Evolutionary conservation across 2,329 filamentous ascomycete species (phyloP), one percentile per base, ranked within the genome.

Genomic region (Thelonectria rubi): DNA sequence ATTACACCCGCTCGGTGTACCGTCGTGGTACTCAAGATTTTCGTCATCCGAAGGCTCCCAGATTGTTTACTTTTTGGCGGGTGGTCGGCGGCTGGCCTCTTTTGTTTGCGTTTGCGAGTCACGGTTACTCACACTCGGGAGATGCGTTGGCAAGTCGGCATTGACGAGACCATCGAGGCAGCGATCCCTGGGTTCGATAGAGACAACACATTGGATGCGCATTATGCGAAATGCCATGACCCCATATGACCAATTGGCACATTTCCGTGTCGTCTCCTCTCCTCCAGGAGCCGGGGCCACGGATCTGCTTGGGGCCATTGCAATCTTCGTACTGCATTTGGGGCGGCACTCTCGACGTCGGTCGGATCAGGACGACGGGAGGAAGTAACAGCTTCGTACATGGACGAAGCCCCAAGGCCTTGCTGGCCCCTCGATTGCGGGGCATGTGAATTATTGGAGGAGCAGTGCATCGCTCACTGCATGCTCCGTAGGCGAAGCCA

Each of bases 171-270:
- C 18, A 46, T 50, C 53, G 48, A 18, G 18, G 54, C 20, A 53
- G 48, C 32, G 50, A 54, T 39, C 49, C 58, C 26, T 30, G 26
- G 26, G 26, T 30, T 30, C 26, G 26, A 30, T 30, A 30, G 26
- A 8, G 26, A 30, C 26, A 30, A 30, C 26, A 30, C 26, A 30
- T 55, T 60, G 57, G 24, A 54, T 59, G 58, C 50, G 51, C 58
- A 59, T 42, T 57, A 65, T 56, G 61, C 60, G 51, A 32, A 66
- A 62, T 61, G 37, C 58, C 50, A 34, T 57, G 50, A 10, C 56
- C 40, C 56, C 52, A 64, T 64, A 54, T 45, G 52, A 48, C 61
- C 61, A 65, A 64, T 63, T 62, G 58, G 58, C 55, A 42, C 46
- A 57, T 52, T 46, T 57, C 50, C 55, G 65, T 32, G 53, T 54